Base-by-base conservation (phyloP, 139 green algal species). In the Picocystis salinarum region DNA sequence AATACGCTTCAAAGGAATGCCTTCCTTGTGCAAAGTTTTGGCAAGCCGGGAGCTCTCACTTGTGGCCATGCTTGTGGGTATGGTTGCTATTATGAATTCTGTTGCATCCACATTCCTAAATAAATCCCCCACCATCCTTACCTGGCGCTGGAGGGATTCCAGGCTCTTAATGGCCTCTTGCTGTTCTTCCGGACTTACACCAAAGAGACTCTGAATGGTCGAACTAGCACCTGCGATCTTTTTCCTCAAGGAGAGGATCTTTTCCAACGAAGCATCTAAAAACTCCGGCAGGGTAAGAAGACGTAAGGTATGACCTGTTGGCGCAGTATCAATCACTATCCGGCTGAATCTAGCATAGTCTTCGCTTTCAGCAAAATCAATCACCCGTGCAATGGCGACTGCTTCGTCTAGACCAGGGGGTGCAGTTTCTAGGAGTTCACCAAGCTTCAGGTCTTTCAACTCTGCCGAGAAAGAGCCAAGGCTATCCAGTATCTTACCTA, bases 301-400 rank as follows among this genome's bases (percentile, higher is more conserved):
- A 5, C 87, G 54, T 56, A 98, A 62, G 11, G 87, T 98, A 74
- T 98, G 87, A 18, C 88, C 88, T 46, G 20, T 28, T 23, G 87
- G 88, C 4, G 88, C 86, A 0, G 88, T 98, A 66, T 98, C 88
- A 55, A 98, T 96, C 26, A 98, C 55, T 58, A 98, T 94, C 51
- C 83, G 70, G 0, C 66, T 77, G 67, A 96, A 98, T 22, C 77
- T 70, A 0, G 74, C 70, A 47, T 92, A 95, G 58, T 97, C 79
- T 30, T 80, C 73, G 11, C 61, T 55, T 41, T 85, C 56, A 20
- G 84, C 81, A 64, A 97, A 94, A 53, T 97, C 36, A 20, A 44
- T 23, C 9, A 44, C 9, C 20, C 83, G 64, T 19, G 2, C 11
- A 80, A 96, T 85, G 7, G 83, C 77, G 4, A 93, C 73, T 17